Evolutionary conservation across 2,329 filamentous ascomycete species (phyloP).

Genomic region (Aspergillus bombycis): DNA sequence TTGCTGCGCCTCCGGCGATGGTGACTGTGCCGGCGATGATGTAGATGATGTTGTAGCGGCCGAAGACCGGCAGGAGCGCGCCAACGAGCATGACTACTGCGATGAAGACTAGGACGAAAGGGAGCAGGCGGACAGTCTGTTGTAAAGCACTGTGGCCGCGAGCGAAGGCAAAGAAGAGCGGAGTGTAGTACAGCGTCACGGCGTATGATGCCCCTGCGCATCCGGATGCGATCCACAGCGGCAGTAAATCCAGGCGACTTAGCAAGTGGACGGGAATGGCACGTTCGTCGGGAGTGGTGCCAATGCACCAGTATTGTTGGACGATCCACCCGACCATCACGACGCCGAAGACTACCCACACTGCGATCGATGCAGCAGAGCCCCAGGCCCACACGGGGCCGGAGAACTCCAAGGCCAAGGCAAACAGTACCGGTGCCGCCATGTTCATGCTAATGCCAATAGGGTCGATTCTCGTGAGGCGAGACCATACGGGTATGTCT

Average conservation of each 20-base stretch:
- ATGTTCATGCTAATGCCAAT: slow-evolving; percentile 11
- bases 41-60: slow-evolving; percentile 6
- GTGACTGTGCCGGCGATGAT: neutral
- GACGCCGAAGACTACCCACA: slow-evolving; percentile 52
- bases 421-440: slow-evolving; percentile 26
- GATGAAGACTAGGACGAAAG: slow-evolving; percentile 14
- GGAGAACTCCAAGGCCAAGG: slow-evolving; percentile 50
- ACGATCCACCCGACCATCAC: slow-evolving; percentile 48
- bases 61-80: neutral
- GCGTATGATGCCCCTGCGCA: slow-evolving; percentile 8
- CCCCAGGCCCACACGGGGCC: slow-evolving; percentile 54
- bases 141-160: slow-evolving; percentile 40
- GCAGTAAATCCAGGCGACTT: slow-evolving; percentile 20
- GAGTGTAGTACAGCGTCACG: slow-evolving; percentile 52
- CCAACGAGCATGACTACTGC: neutral
- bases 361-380: slow-evolving; percentile 47
- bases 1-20: neutral
- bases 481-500: neutral
- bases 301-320: slow-evolving; percentile 47
- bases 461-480: slow-evolving; percentile 6
- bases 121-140: slow-evolving; percentile 28
- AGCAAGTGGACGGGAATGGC: slow-evolving; percentile 56
- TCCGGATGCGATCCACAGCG: slow-evolving; percentile 4
- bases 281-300: slow-evolving; percentile 48
- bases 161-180: slow-evolving; percentile 57